Conservation (phyloP, 108 stramenopile species). For the Schizochytrium sp. region DNA sequence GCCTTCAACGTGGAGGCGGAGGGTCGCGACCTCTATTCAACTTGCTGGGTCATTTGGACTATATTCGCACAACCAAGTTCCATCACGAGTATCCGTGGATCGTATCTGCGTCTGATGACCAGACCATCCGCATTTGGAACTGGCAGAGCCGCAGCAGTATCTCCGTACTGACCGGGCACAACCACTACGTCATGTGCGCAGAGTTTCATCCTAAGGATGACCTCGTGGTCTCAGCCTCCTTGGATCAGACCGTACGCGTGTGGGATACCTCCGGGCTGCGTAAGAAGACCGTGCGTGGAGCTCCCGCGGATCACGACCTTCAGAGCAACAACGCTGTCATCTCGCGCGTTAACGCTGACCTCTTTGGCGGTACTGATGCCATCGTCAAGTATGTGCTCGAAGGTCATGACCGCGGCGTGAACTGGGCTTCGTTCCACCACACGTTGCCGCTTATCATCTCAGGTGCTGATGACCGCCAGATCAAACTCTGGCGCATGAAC, state of each 20-base stretch:
- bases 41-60: constrained; percentile 97
- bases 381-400: constrained; percentile 99
- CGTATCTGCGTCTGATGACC: constrained; percentile 91
- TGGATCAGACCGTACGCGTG: constrained; percentile 99
- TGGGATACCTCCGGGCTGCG: constrained; percentile 98
- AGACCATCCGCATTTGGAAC: constrained; percentile 99
- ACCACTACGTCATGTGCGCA: constrained; percentile 99
- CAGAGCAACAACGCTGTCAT: constrained; percentile 36
- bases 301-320: constrained; percentile 60
- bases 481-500: constrained; percentile 99
- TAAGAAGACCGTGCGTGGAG: constrained; percentile 88
- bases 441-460: constrained; percentile 94
- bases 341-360: constrained; percentile 87
- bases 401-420: constrained; percentile 98
- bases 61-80: constrained; percentile 97
- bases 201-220: constrained; percentile 98
- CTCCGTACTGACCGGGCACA: constrained; percentile 97
- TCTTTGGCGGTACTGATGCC: constrained; percentile 98
- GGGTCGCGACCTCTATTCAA: constrained; percentile 84
- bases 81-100: constrained; percentile 97
- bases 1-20: constrained; percentile 86
- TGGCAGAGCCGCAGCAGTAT: constrained; percentile 95
- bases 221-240: constrained; percentile 95
- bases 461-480: constrained; percentile 98
- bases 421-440: constrained; percentile 99